Evolutionary conservation across 1,284 basidiomycete genomes (phyloP).

Genomic region (Anthracocystis setariae): DNA sequence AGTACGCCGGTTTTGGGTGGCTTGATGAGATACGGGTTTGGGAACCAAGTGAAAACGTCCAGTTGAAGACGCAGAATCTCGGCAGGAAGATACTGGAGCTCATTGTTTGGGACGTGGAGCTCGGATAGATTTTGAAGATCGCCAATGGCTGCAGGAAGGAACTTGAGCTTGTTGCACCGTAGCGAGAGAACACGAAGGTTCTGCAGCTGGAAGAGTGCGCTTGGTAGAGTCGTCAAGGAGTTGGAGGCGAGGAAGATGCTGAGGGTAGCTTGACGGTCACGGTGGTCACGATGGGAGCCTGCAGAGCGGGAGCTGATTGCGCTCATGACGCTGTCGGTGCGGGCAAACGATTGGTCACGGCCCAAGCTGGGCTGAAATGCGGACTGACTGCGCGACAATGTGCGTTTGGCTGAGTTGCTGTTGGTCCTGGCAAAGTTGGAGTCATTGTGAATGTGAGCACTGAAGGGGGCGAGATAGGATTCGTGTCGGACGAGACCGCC

Average conservation of each 20-base stretch:
- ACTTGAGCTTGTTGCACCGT: conserved; percentile 60
- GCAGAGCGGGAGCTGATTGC: conserved; percentile 32
- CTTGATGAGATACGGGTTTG: conserved; percentile 59
- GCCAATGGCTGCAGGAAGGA: conserved; percentile 60
- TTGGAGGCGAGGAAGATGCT: conserved; percentile 54
- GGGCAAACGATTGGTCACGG: conserved; percentile 33
- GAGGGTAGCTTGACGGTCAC: conserved; percentile 48
- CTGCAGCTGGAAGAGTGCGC: conserved; percentile 61
- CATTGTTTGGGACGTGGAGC: conserved; percentile 60
- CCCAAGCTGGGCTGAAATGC: conserved; percentile 29
- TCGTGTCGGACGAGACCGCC: conserved; percentile 45
- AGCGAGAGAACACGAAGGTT: conserved; percentile 64
- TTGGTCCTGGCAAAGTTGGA: conserved; percentile 4
- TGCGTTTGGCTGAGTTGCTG: conserved; percentile 2
- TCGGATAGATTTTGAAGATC: conserved; percentile 60
- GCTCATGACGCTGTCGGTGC: conserved; percentile 34
- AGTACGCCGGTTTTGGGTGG: conserved; percentile 33
- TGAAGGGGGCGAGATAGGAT: conserved; percentile 45
- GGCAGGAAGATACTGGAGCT: conserved; percentile 59
- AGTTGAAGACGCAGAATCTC: conserved; percentile 63
- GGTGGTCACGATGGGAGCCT: conserved; percentile 34
- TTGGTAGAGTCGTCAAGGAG: conserved; percentile 55
- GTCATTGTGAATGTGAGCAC: conserved; percentile 38
- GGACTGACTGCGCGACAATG: conserved; percentile 39
- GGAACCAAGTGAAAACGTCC: conserved; percentile 58